phyloP scores from a whole-genome alignment of 441 rosid genomes.

The Croton setiger region DNA sequence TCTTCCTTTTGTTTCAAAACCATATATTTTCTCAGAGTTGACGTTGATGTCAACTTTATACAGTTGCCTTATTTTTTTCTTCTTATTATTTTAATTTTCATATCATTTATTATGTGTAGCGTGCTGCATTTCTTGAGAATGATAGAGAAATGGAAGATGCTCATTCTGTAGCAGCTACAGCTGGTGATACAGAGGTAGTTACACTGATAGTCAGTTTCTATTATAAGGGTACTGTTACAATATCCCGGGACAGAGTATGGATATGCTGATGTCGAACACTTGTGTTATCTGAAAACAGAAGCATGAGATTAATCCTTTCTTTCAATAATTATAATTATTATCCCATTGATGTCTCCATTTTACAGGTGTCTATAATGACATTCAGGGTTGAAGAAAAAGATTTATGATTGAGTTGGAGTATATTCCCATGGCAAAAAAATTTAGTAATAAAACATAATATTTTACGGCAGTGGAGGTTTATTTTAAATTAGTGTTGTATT shows the following conservation, averaged over 20 bases:
- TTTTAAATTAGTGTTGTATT: neutral
- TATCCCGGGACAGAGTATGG: neutral
- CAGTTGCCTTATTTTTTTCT: neutral
- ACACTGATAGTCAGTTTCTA: neutral
- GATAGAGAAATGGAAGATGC: slow-evolving; percentile 83
- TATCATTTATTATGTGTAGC: slow-evolving; percentile 32
- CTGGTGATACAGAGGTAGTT: slow-evolving; percentile 78
- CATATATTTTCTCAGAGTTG: neutral
- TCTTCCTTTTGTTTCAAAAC: neutral
- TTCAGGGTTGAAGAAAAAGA: neutral
- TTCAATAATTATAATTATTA: neutral
- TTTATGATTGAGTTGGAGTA: neutral
- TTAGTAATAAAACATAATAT: neutral
- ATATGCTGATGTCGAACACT: neutral
- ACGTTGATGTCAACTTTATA: neutral
- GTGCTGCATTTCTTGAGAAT: slow-evolving; percentile 72
- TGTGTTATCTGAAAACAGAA: neutral
- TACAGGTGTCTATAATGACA: neutral
- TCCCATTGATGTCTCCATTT: neutral
- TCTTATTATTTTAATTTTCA: slow-evolving; percentile 2
- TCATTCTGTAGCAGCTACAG: slow-evolving; percentile 77
- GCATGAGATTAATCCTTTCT: neutral
- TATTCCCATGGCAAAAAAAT: neutral
- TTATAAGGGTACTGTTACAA: neutral
- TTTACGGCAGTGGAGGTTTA: neutral